phyloP scores from a whole-genome alignment of 805 yeast species.

The Metschnikowia lachancei region DNA sequence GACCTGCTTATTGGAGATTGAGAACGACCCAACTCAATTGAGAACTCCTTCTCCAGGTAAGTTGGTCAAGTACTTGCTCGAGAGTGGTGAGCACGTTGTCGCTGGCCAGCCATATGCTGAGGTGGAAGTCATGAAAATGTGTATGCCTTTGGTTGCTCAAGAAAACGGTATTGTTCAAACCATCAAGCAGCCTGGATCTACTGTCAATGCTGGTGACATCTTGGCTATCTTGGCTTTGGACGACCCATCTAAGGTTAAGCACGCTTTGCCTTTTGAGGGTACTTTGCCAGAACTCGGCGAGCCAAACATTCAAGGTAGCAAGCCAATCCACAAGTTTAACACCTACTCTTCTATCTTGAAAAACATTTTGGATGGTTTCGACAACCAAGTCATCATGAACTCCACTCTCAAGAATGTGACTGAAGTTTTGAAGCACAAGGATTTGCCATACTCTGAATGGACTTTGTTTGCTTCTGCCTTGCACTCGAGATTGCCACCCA shows the following conservation, averaged over 20 bases:
- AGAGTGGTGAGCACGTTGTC: conserved; percentile 87
- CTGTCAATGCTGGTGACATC: conserved; percentile 93
- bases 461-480: conserved; percentile 77
- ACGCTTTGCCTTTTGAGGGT: conserved; percentile 92
- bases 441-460: conserved; percentile 95
- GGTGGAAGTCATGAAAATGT: conserved; percentile 99
- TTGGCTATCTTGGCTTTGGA: conserved; percentile 91
- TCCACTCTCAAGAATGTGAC: conserved; percentile 72
- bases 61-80: conserved; percentile 87
- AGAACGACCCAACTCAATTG: conserved; percentile 97
- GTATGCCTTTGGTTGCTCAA: conserved; percentile 93
- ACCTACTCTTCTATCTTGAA: conserved; percentile 57
- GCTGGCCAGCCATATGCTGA: conserved; percentile 97
- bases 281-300: conserved; percentile 86
- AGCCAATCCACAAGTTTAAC: conserved; percentile 73
- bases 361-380: conserved; percentile 86
- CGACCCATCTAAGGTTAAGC: conserved; percentile 96
- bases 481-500: conserved; percentile 82
- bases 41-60: conserved; percentile 99
- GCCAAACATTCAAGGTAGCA: conserved; percentile 78
- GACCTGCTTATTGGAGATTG: conserved; percentile 90
- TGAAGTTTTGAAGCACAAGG: conserved; percentile 70
- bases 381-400: conserved; percentile 92
- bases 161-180: conserved; percentile 92
- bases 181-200: conserved; percentile 97